A percentile compares a stretch with the other conserved stretches of the same genome.
phyloP scores from a whole-genome alignment of 2,329 filamentous ascomycete species.

The Rugonectria rugulosa region DNA sequence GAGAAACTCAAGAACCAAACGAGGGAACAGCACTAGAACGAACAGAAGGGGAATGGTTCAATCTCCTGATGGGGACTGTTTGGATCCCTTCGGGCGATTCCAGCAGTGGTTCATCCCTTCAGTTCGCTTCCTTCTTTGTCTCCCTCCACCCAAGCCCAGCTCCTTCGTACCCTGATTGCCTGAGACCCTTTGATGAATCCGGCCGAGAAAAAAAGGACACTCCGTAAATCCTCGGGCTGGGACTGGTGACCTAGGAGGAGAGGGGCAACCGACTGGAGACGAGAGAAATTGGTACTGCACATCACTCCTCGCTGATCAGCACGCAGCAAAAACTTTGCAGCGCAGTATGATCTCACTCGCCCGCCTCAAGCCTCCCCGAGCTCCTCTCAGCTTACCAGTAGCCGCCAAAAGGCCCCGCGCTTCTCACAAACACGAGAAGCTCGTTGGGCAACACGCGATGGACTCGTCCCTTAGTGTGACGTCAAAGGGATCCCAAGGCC shows the following conservation, averaged over 20 bases:
- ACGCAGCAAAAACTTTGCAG: background rate
- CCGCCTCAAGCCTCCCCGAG: too few species aligned
- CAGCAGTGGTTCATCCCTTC: too few species aligned
- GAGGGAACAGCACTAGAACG: background rate
- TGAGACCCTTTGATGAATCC: background rate
- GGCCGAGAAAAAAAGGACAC: too few species aligned
- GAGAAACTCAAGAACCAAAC: background rate
- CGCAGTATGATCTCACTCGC: background rate
- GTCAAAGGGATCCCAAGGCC: constrained; percentile 18
- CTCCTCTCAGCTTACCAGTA: constrained; percentile 9
- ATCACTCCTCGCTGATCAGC: constrained; percentile 12
- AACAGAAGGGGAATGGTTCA: too few species aligned
- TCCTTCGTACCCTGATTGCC: too few species aligned
- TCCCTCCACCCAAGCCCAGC: too few species aligned
- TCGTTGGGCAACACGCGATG: constrained; percentile 16
- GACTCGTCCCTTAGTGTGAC: constrained; percentile 14
- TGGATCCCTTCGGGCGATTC: too few species aligned
- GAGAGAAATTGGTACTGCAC: constrained; percentile 6
- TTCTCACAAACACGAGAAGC: background rate
- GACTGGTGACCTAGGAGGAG: background rate
- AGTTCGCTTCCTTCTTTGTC: too few species aligned
- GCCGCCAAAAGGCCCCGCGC: background rate
- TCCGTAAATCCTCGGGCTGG: background rate
- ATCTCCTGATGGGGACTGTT: too few species aligned
- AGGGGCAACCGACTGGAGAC: constrained; percentile 1